Percentiles rank a stretch among this genome's conserved stretches.
These are phyloP conservation scores for Fusarium lyarnte DNA, from an alignment of 2,329 filamentous ascomycete genomes.

Conservation along the genomic window DNA sequence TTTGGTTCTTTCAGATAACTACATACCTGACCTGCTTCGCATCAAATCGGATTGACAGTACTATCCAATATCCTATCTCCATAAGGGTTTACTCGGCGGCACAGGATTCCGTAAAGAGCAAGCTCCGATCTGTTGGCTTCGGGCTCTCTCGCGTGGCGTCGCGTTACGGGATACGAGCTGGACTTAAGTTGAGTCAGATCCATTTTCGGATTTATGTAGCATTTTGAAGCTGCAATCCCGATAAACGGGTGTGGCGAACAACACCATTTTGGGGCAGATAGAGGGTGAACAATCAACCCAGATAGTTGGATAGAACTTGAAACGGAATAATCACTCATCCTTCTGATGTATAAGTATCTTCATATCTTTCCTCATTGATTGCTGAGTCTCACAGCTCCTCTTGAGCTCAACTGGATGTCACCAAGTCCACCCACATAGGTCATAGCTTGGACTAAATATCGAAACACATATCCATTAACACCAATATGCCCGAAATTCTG, in stretches of 20 bases:
- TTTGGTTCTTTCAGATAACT: neutral
- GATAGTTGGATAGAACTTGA: neutral
- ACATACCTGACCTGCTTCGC: neutral
- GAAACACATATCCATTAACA: neutral
- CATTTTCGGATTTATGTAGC: slow-evolving; percentile 7
- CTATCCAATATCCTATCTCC: neutral
- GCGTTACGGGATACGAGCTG: neutral
- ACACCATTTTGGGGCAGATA: neutral
- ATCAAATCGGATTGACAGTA: neutral
- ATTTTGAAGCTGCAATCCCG: slow-evolving; percentile 4
- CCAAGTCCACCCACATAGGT: neutral
- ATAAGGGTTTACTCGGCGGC: neutral
- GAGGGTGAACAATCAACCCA: neutral
- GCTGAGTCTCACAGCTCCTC: neutral
- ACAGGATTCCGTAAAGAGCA: neutral
- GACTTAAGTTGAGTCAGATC: neutral
- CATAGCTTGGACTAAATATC: neutral
- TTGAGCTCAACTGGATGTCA: neutral
- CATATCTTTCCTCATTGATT: neutral
- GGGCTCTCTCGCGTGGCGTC: neutral
- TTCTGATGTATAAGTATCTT: neutral
- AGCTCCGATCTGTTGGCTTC: neutral
- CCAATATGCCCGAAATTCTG: slow-evolving; percentile 45
- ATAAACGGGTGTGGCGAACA: neutral
- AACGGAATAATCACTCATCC: neutral